Percentiles rank a stretch among this genome's conserved stretches.
Conservation (phyloP, 2,329 filamentous ascomycete species). For the Ceratocystis smalleyi region DNA sequence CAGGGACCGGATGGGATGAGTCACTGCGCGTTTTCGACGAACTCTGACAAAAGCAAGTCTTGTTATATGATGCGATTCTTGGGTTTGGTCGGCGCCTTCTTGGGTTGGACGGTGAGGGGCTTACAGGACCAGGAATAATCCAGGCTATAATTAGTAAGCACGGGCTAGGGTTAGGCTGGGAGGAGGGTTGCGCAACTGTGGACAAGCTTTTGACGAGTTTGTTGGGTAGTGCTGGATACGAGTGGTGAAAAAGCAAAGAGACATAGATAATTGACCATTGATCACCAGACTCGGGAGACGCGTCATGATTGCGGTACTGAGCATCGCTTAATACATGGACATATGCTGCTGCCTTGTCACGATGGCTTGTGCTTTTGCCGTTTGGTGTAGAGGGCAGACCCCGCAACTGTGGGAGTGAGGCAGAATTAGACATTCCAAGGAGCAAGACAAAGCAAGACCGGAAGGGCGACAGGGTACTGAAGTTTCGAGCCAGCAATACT, state of each 20-base stretch:
- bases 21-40: slow-evolving; percentile 33
- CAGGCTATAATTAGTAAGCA: too few relatives aligned
- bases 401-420: neutral
- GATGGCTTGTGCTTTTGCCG: slow-evolving; percentile 4
- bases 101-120: neutral
- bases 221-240: neutral
- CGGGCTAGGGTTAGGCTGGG: neutral
- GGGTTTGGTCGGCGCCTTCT: neutral
- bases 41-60: slow-evolving; percentile 23
- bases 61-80: neutral
- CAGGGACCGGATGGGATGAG: slow-evolving; percentile 22
- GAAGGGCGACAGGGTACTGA: neutral
- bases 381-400: neutral
- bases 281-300: neutral
- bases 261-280: neutral
- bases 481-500: neutral
- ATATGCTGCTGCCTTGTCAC: neutral
- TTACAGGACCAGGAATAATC: neutral
- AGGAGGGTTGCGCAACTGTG: neutral
- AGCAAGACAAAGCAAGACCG: neutral
- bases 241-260: neutral
- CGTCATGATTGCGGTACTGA: neutral
- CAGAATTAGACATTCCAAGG: neutral
- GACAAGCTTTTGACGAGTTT: neutral
- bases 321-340: neutral